Base-by-base conservation (phyloP, 1,139 yeast genomes). In the Sugiyamaella paludigena region DNA sequence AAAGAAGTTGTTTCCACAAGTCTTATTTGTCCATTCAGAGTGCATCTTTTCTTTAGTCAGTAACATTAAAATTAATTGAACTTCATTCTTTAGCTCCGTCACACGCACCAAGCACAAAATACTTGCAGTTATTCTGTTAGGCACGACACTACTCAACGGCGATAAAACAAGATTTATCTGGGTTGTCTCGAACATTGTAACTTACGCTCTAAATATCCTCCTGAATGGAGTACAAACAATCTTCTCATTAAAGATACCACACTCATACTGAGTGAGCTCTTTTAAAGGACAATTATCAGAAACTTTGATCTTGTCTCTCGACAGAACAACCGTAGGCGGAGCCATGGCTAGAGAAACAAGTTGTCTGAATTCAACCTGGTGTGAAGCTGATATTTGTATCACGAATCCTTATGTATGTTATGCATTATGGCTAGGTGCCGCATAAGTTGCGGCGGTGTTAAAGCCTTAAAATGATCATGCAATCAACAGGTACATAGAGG, bases 1-100 rank as follows among this genome's bases (percentile, higher is more conserved):
- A 53, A 53, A 43, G 69, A 63, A 0, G 81, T 77, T n/a, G 73
- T 58, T 55, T 77, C 81, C 11, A 76, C 72, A 50, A 76, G 71
- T 36, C 69, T 57, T 76, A 77, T 72, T 39, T 63, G 60, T 2
- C 40, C 48, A 13, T 38, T 36, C 26, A 32, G 29, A 19, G n/a
- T 26, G 38, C 42, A 41, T 13, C 35, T 15, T 11, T 12, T n/a
- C n/a, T 36, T 8, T 9, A n/a, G 16, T 24, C 8, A 15, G 11
- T 34, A 16, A 10, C 15, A 26, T 19, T 12, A 39, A 8, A 19
- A 19, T 5, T 5, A 19, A 19, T 19, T 19, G 24, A 19, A 19
- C 24, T 19, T 19, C 24, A 19, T 19, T 19, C n/a, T 19, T 19
- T 19, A 19, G 5, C 3, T 19, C 24, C 24, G 24, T 4, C 3